Base-by-base conservation (phyloP, 2,329 filamentous ascomycete species). In the Bipolaris bicolor region DNA sequence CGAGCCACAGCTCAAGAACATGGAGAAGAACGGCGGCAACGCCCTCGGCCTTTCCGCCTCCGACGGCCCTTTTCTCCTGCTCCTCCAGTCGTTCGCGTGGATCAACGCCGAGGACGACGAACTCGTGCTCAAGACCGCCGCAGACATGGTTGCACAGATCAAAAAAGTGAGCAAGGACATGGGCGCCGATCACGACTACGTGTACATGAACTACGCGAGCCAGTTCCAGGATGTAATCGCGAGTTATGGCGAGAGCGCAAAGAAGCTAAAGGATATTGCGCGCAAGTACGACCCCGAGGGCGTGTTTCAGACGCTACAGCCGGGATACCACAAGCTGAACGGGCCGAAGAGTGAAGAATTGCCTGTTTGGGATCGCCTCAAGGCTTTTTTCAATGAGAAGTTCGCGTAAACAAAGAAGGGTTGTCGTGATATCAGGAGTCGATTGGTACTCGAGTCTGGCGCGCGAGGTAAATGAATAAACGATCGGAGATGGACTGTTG, bases 171-270 rank as follows among this genome's bases (percentile, higher is more conserved):
- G 57, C 13, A 62, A 61, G 46, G 50, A 44, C 29, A 54, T 31
- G n/a, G 20, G 34, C 3, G 20, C 49, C 37, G 47, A 18, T 2
- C 48, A 49, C 2, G 24, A 53, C 6, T 60, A 46, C 34, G 10
- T 62, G 11, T 81, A 81, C 61, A 77, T 81, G 75, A 82, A 81
- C 58, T 81, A 82, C 52, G 80, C 78, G 10, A 74, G 71, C 46
- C 67, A 73, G 61, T 77, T 69, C 50, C 78, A 81, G 61, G 73
- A 78, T 58, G 72, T 77, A 1, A 59, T 81, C 39, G 58, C 61
- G 9, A 71, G 75, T n/a, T 82, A 81, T 57, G 79, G 79, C 0
- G 34, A 62, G 22, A 53, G 66, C 34, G 50, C 61, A n/a, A 57
- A 60, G 6, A 67, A 57, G 29, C 36, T 65, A 29, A 57, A 41